These are phyloP conservation scores for Alternaria conjuncta DNA, from an alignment of 2,329 filamentous ascomycete genomes.

Conservation along the genomic window DNA sequence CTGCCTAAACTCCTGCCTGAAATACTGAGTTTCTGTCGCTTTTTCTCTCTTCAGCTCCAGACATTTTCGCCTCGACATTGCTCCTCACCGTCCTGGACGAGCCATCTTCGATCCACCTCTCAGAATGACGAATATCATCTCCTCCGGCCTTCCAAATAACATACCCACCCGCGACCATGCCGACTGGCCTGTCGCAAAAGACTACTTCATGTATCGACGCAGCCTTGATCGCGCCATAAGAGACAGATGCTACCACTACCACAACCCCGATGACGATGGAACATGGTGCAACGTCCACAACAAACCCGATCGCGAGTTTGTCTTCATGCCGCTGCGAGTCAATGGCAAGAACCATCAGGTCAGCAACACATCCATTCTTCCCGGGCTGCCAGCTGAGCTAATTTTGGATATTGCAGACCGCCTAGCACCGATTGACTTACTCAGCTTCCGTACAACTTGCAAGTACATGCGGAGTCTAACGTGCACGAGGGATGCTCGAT, in stretches of 20 bases:
- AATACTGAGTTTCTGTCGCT: not conserved
- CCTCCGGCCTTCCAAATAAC: not conserved
- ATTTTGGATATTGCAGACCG: not conserved
- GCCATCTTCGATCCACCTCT: not conserved
- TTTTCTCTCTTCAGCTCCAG: rapidly evolving
- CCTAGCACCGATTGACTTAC: not conserved
- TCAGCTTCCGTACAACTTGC: not conserved
- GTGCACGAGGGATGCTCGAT: too few species aligned
- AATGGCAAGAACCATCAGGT: not conserved
- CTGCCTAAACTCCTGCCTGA: not conserved
- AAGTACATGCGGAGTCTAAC: not conserved
- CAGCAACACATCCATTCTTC: not conserved
- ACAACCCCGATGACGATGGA: too few species aligned
- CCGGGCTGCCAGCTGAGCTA: not conserved
- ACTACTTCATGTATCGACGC: not conserved
- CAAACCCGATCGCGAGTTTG: not conserved
- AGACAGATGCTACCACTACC: too few species aligned
- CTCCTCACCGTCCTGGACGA: not conserved
- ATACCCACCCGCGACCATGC: not conserved
- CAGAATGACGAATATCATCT: not conserved
- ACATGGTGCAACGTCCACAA: not conserved
- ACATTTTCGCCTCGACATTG: not conserved
- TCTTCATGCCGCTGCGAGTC: not conserved
- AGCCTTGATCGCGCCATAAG: too few species aligned
- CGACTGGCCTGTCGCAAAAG: not conserved